phyloP scores from a whole-genome alignment of 352 stramenopile genomes.

The Phytophthora multivora region DNA sequence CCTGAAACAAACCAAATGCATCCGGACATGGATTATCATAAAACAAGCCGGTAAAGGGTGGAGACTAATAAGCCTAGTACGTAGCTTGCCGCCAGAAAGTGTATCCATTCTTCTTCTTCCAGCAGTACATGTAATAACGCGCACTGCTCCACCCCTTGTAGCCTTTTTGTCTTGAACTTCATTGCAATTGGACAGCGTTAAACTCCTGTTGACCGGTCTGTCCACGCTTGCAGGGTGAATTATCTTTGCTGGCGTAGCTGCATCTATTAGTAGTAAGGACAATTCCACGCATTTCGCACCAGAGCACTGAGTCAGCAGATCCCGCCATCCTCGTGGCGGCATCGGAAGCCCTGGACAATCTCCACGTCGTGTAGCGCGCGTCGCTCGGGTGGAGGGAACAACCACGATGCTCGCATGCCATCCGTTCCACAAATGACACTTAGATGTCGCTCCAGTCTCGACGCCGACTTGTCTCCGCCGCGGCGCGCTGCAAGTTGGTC shows the following conservation, averaged over 20 bases:
- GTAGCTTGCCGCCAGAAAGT: no score
- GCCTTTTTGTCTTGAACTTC: no score
- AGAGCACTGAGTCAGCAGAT: conserved; percentile 35
- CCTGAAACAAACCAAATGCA: no score
- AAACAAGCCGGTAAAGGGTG: no score
- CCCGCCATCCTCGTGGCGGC: conserved; percentile 16
- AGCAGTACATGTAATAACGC: no score
- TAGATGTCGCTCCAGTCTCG: conserved; percentile 64
- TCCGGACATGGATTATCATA: no score
- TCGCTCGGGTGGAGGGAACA: conserved; percentile 53
- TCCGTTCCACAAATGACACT: conserved; percentile 83
- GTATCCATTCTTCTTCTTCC: no score
- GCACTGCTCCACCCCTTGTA: no score
- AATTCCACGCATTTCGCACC: neutral
- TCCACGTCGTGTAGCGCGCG: conserved; percentile 59
- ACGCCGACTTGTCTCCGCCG: conserved; percentile 65
- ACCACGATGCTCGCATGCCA: conserved; percentile 65
- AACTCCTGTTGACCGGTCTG: no score
- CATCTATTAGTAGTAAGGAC: neutral
- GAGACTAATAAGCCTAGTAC: no score
- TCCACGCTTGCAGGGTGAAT: no score
- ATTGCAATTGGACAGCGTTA: no score
- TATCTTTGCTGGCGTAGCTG: neutral
- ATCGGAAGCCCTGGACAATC: conserved; percentile 65
- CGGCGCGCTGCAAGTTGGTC: conserved; percentile 57